Percentiles rank a stretch among this genome's conserved stretches.
These are phyloP conservation scores for Trametes sanguinea DNA, from an alignment of 768 basidiomycete species.

Conservation along the genomic window DNA sequence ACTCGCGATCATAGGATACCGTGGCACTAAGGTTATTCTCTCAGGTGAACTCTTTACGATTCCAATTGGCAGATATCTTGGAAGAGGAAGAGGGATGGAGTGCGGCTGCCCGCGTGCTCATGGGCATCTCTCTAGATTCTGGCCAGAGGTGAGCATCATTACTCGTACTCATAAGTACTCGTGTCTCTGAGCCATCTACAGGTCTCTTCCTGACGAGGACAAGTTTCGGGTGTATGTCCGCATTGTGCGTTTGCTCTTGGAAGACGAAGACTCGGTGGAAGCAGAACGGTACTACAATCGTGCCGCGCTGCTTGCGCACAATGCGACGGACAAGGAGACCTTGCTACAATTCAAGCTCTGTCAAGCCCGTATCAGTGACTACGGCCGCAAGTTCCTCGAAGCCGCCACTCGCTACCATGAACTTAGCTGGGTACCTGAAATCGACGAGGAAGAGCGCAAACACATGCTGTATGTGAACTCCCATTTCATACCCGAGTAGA, in stretches of 20 bases:
- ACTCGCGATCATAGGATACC: neutral
- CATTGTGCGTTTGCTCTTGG: conserved; percentile 90
- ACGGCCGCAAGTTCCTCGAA: conserved; percentile 88
- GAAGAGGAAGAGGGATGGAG: conserved; percentile 93
- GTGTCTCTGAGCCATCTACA: neutral
- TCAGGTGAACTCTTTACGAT: conserved; percentile 80
- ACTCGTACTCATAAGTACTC: neutral
- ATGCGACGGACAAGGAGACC: conserved; percentile 75
- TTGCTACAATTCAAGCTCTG: conserved; percentile 86
- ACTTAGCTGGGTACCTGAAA: conserved; percentile 84
- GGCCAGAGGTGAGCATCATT: conserved; percentile 65
- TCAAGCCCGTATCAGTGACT: conserved; percentile 94
- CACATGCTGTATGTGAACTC: conserved; percentile 75
- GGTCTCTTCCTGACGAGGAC: conserved; percentile 60
- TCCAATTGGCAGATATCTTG: conserved; percentile 88
- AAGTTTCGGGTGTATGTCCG: conserved; percentile 91
- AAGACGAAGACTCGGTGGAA: conserved; percentile 95
- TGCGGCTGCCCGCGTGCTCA: conserved; percentile 87
- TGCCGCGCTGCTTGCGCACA: conserved; percentile 86
- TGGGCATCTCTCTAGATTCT: conserved; percentile 90
- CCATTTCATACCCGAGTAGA: neutral
- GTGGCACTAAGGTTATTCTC: conserved; percentile 6
- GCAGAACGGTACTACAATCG: conserved; percentile 99
- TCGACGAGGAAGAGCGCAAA: conserved; percentile 91
- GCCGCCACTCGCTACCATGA: conserved; percentile 95